A percentile compares a stretch with the other conserved stretches of the same genome.
Evolutionary conservation across 2,329 filamentous ascomycete species (phyloP).

Genomic region (Aspergillaceae sp.): DNA sequence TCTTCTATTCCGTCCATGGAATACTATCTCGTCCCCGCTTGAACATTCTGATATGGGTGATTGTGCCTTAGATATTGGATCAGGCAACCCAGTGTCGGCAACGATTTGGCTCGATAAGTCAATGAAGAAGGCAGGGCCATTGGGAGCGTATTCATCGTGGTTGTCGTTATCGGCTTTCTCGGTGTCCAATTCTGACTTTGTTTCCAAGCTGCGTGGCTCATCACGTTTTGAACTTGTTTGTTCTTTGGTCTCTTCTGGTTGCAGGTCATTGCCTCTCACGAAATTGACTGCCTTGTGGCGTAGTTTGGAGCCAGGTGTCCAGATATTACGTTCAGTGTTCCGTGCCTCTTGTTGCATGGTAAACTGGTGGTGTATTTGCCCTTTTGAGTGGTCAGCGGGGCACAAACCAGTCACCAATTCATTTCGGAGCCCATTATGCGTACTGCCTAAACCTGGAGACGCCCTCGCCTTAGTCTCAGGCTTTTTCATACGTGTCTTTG

Average conservation of each 20-base stretch:
- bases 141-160: neutral
- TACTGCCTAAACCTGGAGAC: constrained; percentile 1
- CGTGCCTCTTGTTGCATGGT: constrained; percentile 52
- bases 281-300: constrained; percentile 51
- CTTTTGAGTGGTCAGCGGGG: constrained; percentile 7
- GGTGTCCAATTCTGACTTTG: neutral
- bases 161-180: constrained; percentile 4
- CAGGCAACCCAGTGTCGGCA: constrained; percentile 20
- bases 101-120: constrained; percentile 25
- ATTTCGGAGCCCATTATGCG: neutral
- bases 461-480: constrained; percentile 1
- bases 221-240: neutral
- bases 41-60: constrained; percentile 46
- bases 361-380: constrained; percentile 15
- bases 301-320: constrained; percentile 43
- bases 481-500: constrained; percentile 7
- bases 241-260: constrained; percentile 25
- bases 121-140: constrained; percentile 18
- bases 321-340: constrained; percentile 45
- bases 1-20: constrained; percentile 24
- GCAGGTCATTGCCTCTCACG: constrained; percentile 49
- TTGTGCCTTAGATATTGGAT: constrained; percentile 18
- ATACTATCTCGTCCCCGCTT: constrained; percentile 55
- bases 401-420: neutral
- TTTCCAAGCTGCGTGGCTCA: neutral